Evolutionary conservation across 2,329 filamentous ascomycete genomes (phyloP), one percentile per base, ranked within the genome.

Genomic region (Aspergillus latus): DNA sequence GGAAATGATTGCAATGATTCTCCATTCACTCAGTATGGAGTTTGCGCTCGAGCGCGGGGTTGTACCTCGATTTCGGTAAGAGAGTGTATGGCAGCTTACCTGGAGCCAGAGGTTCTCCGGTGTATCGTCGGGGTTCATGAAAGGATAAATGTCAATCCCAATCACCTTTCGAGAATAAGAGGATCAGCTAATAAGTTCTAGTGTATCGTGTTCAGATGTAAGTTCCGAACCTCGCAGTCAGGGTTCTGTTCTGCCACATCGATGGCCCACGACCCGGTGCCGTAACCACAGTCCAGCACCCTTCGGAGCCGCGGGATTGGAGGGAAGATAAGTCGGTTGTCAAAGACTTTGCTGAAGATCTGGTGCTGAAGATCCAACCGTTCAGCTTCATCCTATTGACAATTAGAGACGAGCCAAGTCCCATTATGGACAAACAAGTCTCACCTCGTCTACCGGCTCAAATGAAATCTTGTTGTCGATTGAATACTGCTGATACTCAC

Each of bases 271-370:
- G 84, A 78, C 40, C 81, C 88, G 15, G 84, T 80, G 40, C 88
- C 88, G 71, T 84, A 88, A 0, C 88, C 88, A 64, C 87, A 90
- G 56, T 92, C 88, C 29, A 92, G 78, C 42, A 91, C 80, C 65
- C 81, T 82, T 62, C 76, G 75, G 26, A 83, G 81, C 29, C 78
- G 75, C 44, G 70, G 73, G 48, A 90, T 75, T 5, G 86, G 86
- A n/a, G 88, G 87, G 59, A 91, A 89, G 64, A 91, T 82, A 28
- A 89, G 76, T 62, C 84, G 80, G 57, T 82, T 76, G 61, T 90
- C 86, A 68, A 91, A 90, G 51, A 88, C 76, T 62, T 75, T 80
- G 59, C 77, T 80, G 61, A 90, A 81, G 16, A 89, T 79, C 44
- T 76, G 74, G 68, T 91, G 86, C 72, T 87, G 81, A 54, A 82